Conservation (phyloP, 805 yeast genomes). For the Yarrowia hollandica region DNA sequence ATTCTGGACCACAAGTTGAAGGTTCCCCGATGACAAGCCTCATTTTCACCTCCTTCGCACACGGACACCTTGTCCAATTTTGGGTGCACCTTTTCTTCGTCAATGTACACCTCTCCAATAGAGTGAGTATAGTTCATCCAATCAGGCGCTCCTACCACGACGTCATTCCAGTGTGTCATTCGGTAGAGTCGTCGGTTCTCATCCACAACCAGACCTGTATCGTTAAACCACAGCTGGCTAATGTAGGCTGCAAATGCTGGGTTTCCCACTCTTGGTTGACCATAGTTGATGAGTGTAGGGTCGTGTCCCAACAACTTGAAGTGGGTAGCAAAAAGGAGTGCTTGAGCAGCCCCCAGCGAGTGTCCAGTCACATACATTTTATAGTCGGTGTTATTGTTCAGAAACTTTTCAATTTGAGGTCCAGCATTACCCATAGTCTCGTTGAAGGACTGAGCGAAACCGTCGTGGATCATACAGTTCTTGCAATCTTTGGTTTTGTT, state of each 20-base stretch:
- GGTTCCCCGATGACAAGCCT: constrained; percentile 29
- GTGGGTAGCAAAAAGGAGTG: neutral
- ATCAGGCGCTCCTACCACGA: neutral
- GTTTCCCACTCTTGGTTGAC: constrained; percentile 16
- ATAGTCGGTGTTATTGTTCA: neutral
- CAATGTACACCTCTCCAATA: constrained; percentile 2
- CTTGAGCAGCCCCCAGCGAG: constrained; percentile 13
- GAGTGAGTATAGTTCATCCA: constrained; percentile 15
- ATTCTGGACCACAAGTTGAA: constrained; percentile 1
- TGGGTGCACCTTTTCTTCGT: neutral
- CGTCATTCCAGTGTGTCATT: constrained; percentile 6
- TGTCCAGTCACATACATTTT: constrained; percentile 8
- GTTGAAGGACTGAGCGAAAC: neutral
- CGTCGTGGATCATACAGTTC: constrained; percentile 1
- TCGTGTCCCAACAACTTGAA: neutral
- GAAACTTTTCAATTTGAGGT: neutral
- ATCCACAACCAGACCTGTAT: neutral
- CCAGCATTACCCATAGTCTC: neutral
- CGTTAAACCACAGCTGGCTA: neutral
- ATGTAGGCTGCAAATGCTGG: constrained; percentile 5
- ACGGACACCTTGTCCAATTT: neutral
- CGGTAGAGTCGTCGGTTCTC: neutral
- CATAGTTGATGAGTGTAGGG: constrained; percentile 3
- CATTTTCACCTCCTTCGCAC: constrained; percentile 28
- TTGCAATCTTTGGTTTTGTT: neutral